These are phyloP conservation scores for Cubamyces lactineus DNA, from an alignment of 768 basidiomycete genomes.

Conservation along the genomic window DNA sequence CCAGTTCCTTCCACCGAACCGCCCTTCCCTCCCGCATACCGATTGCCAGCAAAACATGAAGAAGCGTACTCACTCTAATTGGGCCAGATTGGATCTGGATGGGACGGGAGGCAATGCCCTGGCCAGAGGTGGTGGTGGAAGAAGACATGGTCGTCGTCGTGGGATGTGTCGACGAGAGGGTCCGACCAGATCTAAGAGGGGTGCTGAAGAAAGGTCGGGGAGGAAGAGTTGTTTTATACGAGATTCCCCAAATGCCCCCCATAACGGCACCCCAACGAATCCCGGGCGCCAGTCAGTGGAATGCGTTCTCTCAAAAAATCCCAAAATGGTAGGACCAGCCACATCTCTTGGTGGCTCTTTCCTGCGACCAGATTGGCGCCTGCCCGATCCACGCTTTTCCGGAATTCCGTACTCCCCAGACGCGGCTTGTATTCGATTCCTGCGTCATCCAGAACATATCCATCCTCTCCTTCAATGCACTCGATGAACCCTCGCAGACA, in stretches of 20 bases:
- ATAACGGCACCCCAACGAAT: conserved; percentile 23
- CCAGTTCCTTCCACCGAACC: not conserved
- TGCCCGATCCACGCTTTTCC: conserved; percentile 14
- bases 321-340: conserved; percentile 4
- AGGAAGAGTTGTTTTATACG: conserved; percentile 17
- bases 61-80: conserved; percentile 36
- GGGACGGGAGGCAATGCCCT: conserved; percentile 34
- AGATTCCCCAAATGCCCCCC: conserved; percentile 22
- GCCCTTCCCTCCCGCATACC: not conserved
- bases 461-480: not conserved
- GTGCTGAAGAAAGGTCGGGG: conserved; percentile 12
- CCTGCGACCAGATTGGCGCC: conserved; percentile 12
- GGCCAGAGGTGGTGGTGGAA: conserved; percentile 24
- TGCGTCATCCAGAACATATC: not conserved
- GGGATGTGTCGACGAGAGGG: conserved; percentile 17
- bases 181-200: conserved; percentile 16
- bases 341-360: not conserved
- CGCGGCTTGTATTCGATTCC: not conserved
- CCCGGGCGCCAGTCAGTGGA: conserved; percentile 16
- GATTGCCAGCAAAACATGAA: not conserved
- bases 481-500: not conserved
- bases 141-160: conserved; percentile 26
- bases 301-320: conserved; percentile 22
- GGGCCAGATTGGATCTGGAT: conserved; percentile 37
- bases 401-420: conserved; percentile 13